A percentile compares a stretch with the other conserved stretches of the same genome.
Evolutionary conservation across 352 stramenopile genomes (phyloP).

Genomic region (Aphanomyces invadans): DNA sequence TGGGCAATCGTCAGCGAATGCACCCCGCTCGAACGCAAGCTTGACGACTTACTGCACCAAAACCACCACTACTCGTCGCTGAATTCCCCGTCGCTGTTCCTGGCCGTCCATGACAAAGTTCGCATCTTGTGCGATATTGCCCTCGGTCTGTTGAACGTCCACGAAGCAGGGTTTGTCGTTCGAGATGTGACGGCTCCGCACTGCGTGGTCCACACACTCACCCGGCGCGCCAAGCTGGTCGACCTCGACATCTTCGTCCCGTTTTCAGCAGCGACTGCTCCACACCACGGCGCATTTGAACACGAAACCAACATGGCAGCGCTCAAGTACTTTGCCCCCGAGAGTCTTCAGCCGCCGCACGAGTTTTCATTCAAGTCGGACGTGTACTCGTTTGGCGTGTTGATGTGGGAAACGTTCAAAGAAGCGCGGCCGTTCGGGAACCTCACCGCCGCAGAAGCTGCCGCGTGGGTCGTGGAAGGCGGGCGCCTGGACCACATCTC

Average conservation of each 20-base stretch:
- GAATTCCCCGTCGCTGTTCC: too few relatives aligned
- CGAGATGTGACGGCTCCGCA: constrained; percentile 72
- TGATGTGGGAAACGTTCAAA: constrained; percentile 78
- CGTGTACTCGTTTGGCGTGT: constrained; percentile 76
- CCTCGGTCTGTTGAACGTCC: constrained; percentile 67
- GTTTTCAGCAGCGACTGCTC: constrained; percentile 38
- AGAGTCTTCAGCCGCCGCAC: constrained; percentile 65
- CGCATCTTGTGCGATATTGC: constrained; percentile 70
- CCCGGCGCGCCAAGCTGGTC: constrained; percentile 55
- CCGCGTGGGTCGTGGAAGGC: constrained; percentile 58
- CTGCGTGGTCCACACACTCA: constrained; percentile 51
- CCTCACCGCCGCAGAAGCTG: constrained; percentile 50
- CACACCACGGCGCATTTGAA: constrained; percentile 50
- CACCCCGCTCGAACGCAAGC: constrained; percentile 48
- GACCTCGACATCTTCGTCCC: constrained; percentile 71
- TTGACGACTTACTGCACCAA: constrained; percentile 54
- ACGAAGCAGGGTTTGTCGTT: constrained; percentile 77
- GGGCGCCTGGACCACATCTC: constrained; percentile 45
- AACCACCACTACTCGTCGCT: constrained; percentile 34
- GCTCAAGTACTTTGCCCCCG: constrained; percentile 78
- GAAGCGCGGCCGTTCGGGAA: constrained; percentile 43
- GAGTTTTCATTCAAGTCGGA: constrained; percentile 69
- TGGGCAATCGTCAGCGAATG: constrained; percentile 64
- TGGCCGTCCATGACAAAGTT: too few relatives aligned
- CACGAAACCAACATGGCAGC: constrained; percentile 39